A percentile compares a stretch with the other conserved stretches of the same genome.
These are phyloP conservation scores for Cordyceps cateniannulata DNA, from an alignment of 2,329 filamentous ascomycete species.

Conservation along the genomic window DNA sequence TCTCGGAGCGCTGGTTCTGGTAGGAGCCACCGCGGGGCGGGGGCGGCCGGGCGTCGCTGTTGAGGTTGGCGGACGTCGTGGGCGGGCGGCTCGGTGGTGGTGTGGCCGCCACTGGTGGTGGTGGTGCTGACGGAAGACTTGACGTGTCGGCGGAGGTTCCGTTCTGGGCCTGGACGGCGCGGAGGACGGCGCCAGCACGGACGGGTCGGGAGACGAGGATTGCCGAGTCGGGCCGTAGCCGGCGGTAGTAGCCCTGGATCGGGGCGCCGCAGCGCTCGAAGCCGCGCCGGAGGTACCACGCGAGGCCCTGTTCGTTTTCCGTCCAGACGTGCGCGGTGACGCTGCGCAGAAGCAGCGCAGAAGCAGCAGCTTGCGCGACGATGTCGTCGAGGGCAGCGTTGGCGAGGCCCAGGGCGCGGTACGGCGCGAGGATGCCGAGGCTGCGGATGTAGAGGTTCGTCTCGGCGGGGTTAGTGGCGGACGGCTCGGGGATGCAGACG, in stretches of 20 bases:
- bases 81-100: slow-evolving; percentile 28
- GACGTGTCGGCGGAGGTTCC: neutral
- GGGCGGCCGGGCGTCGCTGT: slow-evolving; percentile 17
- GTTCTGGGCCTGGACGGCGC: slow-evolving; percentile 17
- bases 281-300: slow-evolving; percentile 55
- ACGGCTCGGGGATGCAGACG: slow-evolving; percentile 52
- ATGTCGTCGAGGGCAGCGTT: slow-evolving; percentile 50
- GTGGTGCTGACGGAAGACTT: neutral
- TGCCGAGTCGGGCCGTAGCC: slow-evolving; percentile 54
- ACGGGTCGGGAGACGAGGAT: slow-evolving; percentile 50
- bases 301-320: slow-evolving; percentile 54
- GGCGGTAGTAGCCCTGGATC: slow-evolving; percentile 55
- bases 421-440: slow-evolving; percentile 56
- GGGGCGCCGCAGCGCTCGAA: slow-evolving; percentile 43
- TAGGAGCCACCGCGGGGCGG: slow-evolving; percentile 38
- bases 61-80: slow-evolving; percentile 17
- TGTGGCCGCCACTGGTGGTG: slow-evolving; percentile 16
- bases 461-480: slow-evolving; percentile 13
- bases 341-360: slow-evolving; percentile 22
- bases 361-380: slow-evolving; percentile 22
- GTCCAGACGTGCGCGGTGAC: slow-evolving; percentile 65
- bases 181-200: slow-evolving; percentile 21
- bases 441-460: slow-evolving; percentile 59
- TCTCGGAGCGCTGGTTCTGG: slow-evolving; percentile 52
- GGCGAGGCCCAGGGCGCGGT: slow-evolving; percentile 53